Conservation (phyloP, 2,329 filamentous ascomycete species). For the Akanthomyces dipterigenus region DNA sequence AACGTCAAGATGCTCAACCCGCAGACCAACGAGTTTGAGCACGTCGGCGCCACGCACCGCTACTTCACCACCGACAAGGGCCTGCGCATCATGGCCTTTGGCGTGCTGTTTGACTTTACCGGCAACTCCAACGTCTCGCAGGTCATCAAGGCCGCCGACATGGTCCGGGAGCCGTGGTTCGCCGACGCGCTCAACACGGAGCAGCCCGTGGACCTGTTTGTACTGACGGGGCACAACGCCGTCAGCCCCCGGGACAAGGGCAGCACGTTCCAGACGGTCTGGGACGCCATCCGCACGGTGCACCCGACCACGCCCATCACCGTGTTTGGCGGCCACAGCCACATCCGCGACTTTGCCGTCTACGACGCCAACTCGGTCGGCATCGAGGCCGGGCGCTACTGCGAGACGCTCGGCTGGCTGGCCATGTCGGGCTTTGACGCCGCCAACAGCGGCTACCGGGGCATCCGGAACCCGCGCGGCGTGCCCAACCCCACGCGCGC, state of each 20-base stretch:
- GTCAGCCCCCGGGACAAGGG: conserved; percentile 36
- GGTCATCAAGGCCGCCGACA: conserved; percentile 46
- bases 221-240: conserved; percentile 59
- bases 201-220: conserved; percentile 55
- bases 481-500: conserved; percentile 34
- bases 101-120: conserved; percentile 40
- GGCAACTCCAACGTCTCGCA: conserved; percentile 56
- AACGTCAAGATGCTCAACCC: conserved; percentile 38
- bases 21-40: conserved; percentile 31
- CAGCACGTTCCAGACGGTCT: conserved; percentile 40
- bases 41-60: conserved; percentile 36
- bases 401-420: conserved; percentile 61
- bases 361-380: conserved; percentile 56
- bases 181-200: conserved; percentile 43
- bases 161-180: conserved; percentile 55
- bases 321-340: conserved; percentile 58
- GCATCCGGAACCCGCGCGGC: conserved; percentile 28
- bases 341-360: conserved; percentile 58
- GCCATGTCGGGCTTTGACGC: conserved; percentile 54
- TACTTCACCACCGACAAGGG: conserved; percentile 38
- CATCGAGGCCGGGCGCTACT: conserved; percentile 58
- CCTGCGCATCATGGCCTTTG: conserved; percentile 38
- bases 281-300: conserved; percentile 50
- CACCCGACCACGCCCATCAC: conserved; percentile 55
- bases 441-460: conserved; percentile 34